Percentiles rank a stretch among this genome's conserved stretches.
Conservation (phyloP, 176 grass and related monocot species). For the Alopecurus myosuroides region DNA sequence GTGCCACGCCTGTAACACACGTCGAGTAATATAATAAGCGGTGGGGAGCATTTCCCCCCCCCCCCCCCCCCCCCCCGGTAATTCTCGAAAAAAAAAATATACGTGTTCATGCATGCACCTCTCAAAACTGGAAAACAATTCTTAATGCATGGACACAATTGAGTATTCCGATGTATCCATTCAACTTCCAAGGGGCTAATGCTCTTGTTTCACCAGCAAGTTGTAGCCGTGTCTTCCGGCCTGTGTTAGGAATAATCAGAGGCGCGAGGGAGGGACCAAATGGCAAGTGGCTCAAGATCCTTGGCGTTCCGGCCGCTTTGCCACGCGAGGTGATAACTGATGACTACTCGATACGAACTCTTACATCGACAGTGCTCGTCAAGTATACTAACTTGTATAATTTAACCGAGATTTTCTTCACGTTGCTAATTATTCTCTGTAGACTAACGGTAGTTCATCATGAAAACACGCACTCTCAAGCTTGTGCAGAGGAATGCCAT, state of each 20-base stretch:
- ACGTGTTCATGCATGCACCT: too few relatives aligned
- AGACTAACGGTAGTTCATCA: too few relatives aligned
- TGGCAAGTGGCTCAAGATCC: neutral
- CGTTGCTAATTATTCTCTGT: too few relatives aligned
- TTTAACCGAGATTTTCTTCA: too few relatives aligned
- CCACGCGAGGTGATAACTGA: neutral
- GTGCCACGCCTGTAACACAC: too few relatives aligned
- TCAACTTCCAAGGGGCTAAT: too few relatives aligned
- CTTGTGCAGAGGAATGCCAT: neutral
- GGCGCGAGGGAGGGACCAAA: neutral
- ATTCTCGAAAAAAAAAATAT: too few relatives aligned
- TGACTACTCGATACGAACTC: neutral
- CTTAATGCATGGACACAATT: neutral
- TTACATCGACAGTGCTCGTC: too few relatives aligned
- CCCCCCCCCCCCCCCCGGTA: too few relatives aligned
- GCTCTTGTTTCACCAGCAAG: neutral
- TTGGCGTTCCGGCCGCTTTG: neutral
- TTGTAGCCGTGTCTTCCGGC: neutral
- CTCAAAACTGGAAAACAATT: neutral
- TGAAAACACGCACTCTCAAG: neutral
- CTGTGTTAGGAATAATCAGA: neutral
- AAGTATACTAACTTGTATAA: too few relatives aligned
- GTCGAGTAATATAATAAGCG: too few relatives aligned
- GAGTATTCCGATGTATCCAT: neutral
- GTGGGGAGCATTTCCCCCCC: too few relatives aligned